Conservation (phyloP, 2,329 filamentous ascomycete species). For the Fusarium nematophilum region DNA sequence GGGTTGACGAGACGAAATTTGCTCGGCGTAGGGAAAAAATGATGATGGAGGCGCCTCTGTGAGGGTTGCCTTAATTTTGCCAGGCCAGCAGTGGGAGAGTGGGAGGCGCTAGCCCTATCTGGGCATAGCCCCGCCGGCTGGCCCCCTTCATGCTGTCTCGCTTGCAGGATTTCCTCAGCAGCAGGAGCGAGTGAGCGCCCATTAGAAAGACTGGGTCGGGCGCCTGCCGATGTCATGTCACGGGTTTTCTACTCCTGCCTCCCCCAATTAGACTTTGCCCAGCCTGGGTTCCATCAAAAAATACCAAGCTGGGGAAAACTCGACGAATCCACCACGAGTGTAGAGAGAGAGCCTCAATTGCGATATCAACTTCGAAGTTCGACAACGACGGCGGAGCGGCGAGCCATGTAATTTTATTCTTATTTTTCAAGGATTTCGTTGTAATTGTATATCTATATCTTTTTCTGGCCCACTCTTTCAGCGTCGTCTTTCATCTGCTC, state of each 20-base stretch:
- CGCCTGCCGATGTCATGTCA: slow-evolving; percentile 32
- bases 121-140: slow-evolving; percentile 32
- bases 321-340: slow-evolving; percentile 12
- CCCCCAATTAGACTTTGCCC: slow-evolving; percentile 20
- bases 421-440: background rate
- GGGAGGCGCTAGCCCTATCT: slow-evolving; percentile 53
- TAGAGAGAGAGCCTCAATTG: slow-evolving; percentile 25
- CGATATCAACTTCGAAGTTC: slow-evolving; percentile 19
- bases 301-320: slow-evolving; percentile 22
- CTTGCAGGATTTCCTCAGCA: slow-evolving; percentile 37
- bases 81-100: slow-evolving; percentile 56
- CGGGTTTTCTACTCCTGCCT: slow-evolving; percentile 28
- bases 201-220: slow-evolving; percentile 4
- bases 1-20: slow-evolving; percentile 58
- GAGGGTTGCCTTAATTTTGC: slow-evolving; percentile 60
- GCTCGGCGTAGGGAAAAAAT: slow-evolving; percentile 55
- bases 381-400: slow-evolving; percentile 4
- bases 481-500: background rate
- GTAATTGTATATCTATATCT: slow-evolving; percentile 16
- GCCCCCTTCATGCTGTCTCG: slow-evolving; percentile 31
- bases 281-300: background rate
- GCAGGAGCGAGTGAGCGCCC: slow-evolving; percentile 17
- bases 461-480: background rate
- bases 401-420: slow-evolving; percentile 38
- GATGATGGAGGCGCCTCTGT: slow-evolving; percentile 49